A percentile compares a stretch with the other conserved stretches of the same genome.
Conservation (phyloP, 2,329 filamentous ascomycete genomes). For the Colletotrichum tanaceti region DNA sequence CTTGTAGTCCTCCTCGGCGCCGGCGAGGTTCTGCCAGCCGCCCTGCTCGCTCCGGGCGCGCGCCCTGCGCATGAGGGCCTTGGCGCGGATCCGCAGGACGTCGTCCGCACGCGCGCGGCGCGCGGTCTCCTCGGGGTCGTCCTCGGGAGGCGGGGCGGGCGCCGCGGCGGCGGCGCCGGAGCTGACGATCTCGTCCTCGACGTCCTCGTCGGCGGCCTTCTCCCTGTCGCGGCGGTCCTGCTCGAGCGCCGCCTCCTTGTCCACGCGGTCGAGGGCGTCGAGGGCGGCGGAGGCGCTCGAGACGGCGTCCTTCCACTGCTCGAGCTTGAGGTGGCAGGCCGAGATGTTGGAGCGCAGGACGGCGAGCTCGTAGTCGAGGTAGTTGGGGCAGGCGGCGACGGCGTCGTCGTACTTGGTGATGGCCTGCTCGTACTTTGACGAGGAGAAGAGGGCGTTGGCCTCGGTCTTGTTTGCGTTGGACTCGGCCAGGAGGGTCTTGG, state of each 20-base stretch:
- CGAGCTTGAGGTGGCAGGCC: slow-evolving; percentile 86
- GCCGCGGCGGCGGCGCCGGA: slow-evolving; percentile 65
- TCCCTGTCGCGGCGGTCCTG: slow-evolving; percentile 50
- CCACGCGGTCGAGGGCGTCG: slow-evolving; percentile 75
- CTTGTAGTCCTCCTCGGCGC: slow-evolving; percentile 84
- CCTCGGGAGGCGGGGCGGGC: slow-evolving; percentile 46
- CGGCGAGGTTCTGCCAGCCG: slow-evolving; percentile 83
- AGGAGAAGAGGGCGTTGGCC: slow-evolving; percentile 84
- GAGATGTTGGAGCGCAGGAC: slow-evolving; percentile 90
- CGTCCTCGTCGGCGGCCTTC: slow-evolving; percentile 62
- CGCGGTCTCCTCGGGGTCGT: slow-evolving; percentile 46
- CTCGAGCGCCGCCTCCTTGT: slow-evolving; percentile 48
- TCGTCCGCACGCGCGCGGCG: slow-evolving; percentile 64
- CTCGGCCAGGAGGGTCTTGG: slow-evolving; percentile 76
- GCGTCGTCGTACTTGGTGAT: slow-evolving; percentile 87
- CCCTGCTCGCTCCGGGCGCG: slow-evolving; percentile 77
- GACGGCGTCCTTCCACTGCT: slow-evolving; percentile 86
- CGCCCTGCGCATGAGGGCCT: slow-evolving; percentile 84
- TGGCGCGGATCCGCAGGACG: slow-evolving; percentile 81
- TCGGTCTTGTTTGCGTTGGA: slow-evolving; percentile 78
- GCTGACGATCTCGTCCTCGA: slow-evolving; percentile 68
- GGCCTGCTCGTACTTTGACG: slow-evolving; percentile 78
- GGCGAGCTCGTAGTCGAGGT: slow-evolving; percentile 88
- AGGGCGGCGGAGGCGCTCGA: slow-evolving; percentile 79
- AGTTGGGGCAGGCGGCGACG: slow-evolving; percentile 80